Base-by-base conservation (phyloP, 345 rosid genomes). In the Aegle marmelos region DNA sequence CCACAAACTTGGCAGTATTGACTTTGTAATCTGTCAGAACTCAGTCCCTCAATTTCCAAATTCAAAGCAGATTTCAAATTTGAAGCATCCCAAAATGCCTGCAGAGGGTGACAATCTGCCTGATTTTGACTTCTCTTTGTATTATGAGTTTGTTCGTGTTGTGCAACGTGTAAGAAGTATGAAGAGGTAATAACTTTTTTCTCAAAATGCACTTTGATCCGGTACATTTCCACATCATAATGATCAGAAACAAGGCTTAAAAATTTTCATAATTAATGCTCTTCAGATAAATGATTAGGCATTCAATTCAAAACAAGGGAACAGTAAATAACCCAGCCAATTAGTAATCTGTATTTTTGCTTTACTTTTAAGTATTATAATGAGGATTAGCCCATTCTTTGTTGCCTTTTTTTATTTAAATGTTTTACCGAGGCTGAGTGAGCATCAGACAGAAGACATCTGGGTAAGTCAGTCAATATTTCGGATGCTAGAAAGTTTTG, bases 81-180 rank as follows among this genome's bases (percentile, higher is more conserved):
- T 7, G 7, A 53, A 65, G 75, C 58, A 39, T 82, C 56, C 85
- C 50, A 72, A 74, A 64, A 56, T 5, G 6, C 68, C 82, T 77
- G 76, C 74, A 33, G 74, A 28, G 17, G 76, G 14, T 16, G 73
- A 71, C 27, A 45, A 57, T 4, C 67, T 63, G 25, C 84, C 87
- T 0, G 70, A 61, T 67, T 91, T 95, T 16, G 93, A 95, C 79
- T 92, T 86, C 76, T 71, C 91, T 5, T 54, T 78, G 89, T 95
- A 91, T 77, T 83, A 81, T 56, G 98, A 94, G 82, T 91, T 90
- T 78, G 97, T 87, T 71, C 99, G 97, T 9, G 84, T 92, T 58
- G 14, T 81, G 70, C 91, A 88, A 78, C 94, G 90, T 57, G 90
- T 92, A 25, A 91, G 94, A 87, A 77, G 79, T 78, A 65, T 74